These are phyloP conservation scores for Candida fluviatilis DNA, from an alignment of 805 yeast species.

Conservation along the genomic window DNA sequence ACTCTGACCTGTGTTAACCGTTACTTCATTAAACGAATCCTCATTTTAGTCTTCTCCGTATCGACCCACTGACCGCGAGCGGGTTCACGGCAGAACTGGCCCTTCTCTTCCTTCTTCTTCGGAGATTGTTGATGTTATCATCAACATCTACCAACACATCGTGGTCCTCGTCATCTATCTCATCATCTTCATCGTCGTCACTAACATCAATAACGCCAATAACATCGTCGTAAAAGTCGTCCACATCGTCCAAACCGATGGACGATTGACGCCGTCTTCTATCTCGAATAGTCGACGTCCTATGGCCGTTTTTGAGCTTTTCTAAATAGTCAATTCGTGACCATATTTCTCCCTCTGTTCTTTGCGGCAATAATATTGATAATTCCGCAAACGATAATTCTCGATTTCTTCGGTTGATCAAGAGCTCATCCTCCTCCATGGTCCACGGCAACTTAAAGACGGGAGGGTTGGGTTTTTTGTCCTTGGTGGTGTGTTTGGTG, in stretches of 20 bases:
- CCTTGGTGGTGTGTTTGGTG: conserved; percentile 1
- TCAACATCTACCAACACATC: conserved; percentile 37
- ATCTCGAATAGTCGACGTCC: conserved; percentile 20
- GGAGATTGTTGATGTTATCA: conserved; percentile 21
- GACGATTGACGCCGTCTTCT: conserved; percentile 34
- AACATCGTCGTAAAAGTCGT: conserved; percentile 41
- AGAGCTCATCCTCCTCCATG: conserved; percentile 69
- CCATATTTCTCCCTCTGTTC: conserved; percentile 73
- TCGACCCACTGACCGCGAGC: conserved; percentile 17
- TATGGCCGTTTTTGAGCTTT: conserved; percentile 31
- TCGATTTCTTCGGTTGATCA: conserved; percentile 48
- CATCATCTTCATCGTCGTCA: conserved; percentile 32
- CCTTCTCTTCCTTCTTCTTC: conserved; percentile 30
- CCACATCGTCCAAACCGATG: conserved; percentile 40
- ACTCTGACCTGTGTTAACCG: too few species aligned
- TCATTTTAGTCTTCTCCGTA: conserved; percentile 10
- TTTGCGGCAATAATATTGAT: conserved; percentile 64
- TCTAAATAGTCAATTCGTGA: conserved; percentile 50
- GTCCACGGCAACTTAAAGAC: conserved; percentile 42
- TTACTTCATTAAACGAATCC: too few species aligned
- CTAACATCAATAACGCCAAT: conserved; percentile 30
- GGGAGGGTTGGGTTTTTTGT: conserved; percentile 11
- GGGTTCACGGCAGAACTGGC: conserved; percentile 44
- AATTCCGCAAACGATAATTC: conserved; percentile 71
- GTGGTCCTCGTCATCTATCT: conserved; percentile 27